phyloP scores from a whole-genome alignment of 768 basidiomycete species.

The Stropharia rugosoannulata region DNA sequence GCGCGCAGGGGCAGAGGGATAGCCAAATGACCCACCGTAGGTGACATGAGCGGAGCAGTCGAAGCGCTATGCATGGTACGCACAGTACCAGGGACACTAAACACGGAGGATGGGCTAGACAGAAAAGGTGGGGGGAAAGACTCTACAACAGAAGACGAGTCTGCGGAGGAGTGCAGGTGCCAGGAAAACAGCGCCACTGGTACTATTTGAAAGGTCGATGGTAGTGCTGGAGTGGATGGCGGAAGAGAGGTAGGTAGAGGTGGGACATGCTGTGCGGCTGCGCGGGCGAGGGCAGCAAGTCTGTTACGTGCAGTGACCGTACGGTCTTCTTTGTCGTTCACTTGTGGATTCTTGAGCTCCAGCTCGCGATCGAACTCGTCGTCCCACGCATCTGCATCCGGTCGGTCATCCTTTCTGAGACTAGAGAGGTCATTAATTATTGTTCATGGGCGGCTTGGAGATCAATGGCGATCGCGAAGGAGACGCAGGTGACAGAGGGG shows the following conservation, averaged over 20 bases:
- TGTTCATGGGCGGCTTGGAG: background rate
- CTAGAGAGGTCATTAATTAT: no score
- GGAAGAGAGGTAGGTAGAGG: slow-evolving; percentile 30
- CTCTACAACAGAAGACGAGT: no score
- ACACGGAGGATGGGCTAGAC: background rate
- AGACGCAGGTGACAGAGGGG: background rate
- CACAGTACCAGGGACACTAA: background rate
- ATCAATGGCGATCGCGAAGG: background rate
- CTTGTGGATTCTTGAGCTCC: slow-evolving; percentile 28
- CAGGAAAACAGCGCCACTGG: background rate
- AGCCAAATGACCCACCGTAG: background rate
- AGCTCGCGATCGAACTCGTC: slow-evolving; percentile 46
- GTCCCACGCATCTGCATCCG: slow-evolving; percentile 53
- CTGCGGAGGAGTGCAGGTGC: background rate
- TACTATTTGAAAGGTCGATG: no score
- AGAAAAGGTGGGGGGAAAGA: background rate
- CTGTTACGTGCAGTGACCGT: slow-evolving; percentile 68
- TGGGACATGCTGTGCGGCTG: slow-evolving; percentile 39
- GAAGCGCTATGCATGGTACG: background rate
- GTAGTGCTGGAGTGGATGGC: background rate
- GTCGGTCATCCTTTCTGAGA: no score
- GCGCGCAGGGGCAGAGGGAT: background rate
- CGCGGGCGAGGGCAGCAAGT: slow-evolving; percentile 27
- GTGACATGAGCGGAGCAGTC: slow-evolving; percentile 6
- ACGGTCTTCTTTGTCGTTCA: slow-evolving; percentile 57